Evolutionary conservation across 768 basidiomycete species (phyloP).

Genomic region (Mycena sanguinolenta): DNA sequence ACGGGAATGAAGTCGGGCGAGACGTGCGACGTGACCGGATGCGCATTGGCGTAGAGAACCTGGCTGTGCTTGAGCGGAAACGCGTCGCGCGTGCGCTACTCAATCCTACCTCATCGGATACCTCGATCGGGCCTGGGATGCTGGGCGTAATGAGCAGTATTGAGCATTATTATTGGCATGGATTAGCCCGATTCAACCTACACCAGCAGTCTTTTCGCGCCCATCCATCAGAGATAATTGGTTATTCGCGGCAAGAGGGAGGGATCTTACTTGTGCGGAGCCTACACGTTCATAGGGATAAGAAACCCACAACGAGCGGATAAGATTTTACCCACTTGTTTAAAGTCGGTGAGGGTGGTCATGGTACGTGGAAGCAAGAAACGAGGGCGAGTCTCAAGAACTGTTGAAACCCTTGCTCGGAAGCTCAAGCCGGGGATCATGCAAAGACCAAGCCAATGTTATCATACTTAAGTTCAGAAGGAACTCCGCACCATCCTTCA

Average conservation of each 20-base stretch:
- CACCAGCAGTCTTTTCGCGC: conserved; percentile 62
- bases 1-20: conserved; percentile 89
- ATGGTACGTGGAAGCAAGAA: conserved; percentile 36
- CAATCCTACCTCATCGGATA: conserved; percentile 58
- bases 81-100: conserved; percentile 22
- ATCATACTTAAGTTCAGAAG: conserved; percentile 15
- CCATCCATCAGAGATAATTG: conserved; percentile 33
- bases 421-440: conserved; percentile 10
- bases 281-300: conserved; percentile 47
- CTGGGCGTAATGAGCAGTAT: conserved; percentile 51
- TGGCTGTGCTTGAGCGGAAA: conserved; percentile 41
- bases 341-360: conserved; percentile 44
- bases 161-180: conserved; percentile 13
- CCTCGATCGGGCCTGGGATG: conserved; percentile 75
- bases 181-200: conserved; percentile 44
- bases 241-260: background rate
- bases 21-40: conserved; percentile 90
- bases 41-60: conserved; percentile 95
- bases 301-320: conserved; percentile 36
- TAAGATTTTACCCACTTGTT: conserved; percentile 46
- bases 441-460: conserved; percentile 6
- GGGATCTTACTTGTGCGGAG: conserved; percentile 62
- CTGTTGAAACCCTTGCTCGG: conserved; percentile 5
- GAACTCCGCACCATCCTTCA: conserved; percentile 11
- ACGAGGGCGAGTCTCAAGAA: background rate